Evolutionary conservation across 192 early-diverging fungal genomes (phyloP).

Genomic region (Entophlyctis luteolus): DNA sequence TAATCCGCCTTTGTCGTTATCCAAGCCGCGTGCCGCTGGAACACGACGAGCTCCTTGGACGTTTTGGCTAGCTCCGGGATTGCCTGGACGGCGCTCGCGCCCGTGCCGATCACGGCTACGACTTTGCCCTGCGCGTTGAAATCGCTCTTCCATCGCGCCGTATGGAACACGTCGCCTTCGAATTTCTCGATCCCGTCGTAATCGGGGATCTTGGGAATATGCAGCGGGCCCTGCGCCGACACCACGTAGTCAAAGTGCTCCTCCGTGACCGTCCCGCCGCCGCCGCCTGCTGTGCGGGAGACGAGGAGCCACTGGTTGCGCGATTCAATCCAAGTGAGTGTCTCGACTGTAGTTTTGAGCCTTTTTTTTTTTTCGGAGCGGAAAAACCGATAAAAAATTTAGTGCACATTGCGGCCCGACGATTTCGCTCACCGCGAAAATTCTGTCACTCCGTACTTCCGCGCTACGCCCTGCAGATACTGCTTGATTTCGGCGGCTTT

Average conservation of each 20-base stretch:
- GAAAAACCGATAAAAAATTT: not conserved
- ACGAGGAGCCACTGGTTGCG: slow-evolving; percentile 2
- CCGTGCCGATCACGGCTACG: slow-evolving; percentile 27
- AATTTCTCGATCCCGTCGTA: slow-evolving; percentile 6
- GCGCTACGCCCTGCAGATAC: not conserved
- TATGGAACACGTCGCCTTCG: slow-evolving; percentile 22
- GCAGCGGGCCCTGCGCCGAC: slow-evolving; percentile 14
- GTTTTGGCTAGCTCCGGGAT: slow-evolving; percentile 2
- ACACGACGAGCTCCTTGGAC: not conserved
- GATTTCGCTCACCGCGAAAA: not conserved
- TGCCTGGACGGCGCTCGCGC: slow-evolving; percentile 13
- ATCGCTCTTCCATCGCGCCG: slow-evolving; percentile 6
- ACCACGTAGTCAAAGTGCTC: slow-evolving; percentile 15
- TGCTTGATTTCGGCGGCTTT: not conserved
- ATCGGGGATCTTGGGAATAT: slow-evolving; percentile 13
- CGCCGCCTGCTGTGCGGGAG: not conserved
- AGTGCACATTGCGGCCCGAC: not conserved
- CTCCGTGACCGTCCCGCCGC: not conserved
- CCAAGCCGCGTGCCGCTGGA: slow-evolving; percentile 25
- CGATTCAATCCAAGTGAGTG: not conserved
- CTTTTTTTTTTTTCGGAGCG: not conserved
- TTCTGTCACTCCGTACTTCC: not conserved
- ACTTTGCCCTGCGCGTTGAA: slow-evolving; percentile 2
- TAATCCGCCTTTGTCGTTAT: not conserved
- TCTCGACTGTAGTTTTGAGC: not conserved